Percentiles rank a stretch among this genome's conserved stretches.
Conservation (phyloP, 2,329 filamentous ascomycete genomes). For the Gnomoniopsis smithogilvyi region DNA sequence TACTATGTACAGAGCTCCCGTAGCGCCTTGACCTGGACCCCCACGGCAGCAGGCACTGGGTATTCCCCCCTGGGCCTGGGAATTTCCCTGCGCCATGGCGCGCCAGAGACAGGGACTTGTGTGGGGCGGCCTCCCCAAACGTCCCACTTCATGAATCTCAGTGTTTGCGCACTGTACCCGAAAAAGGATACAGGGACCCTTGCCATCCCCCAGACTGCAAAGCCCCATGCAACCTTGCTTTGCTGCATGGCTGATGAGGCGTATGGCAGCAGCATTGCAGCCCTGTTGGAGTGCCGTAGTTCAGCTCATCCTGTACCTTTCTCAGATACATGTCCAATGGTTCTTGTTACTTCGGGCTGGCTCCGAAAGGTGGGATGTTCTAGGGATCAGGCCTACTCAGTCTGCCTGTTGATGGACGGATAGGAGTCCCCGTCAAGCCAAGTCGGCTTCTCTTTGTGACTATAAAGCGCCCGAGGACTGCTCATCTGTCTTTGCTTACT, state of each 20-base stretch:
- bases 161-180: conserved; percentile 13
- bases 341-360: conserved; percentile 1
- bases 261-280: conserved; percentile 1
- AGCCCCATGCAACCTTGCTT: background rate
- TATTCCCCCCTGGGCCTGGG: background rate
- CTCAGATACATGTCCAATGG: background rate
- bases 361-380: background rate
- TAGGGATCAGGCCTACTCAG: background rate
- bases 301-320: conserved; percentile 8
- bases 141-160: too few species aligned
- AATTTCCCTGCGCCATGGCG: background rate
- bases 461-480: conserved; percentile 10
- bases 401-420: background rate
- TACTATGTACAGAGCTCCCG: background rate
- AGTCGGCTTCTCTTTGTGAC: background rate
- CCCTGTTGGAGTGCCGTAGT: conserved; percentile 2
- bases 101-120: background rate
- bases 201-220: conserved; percentile 5
- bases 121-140: too few species aligned
- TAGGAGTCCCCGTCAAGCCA: conserved; percentile 5
- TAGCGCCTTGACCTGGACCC: background rate
- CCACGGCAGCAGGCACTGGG: background rate
- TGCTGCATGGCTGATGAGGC: conserved; percentile 11
- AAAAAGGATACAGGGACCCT: background rate
- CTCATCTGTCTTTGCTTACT: background rate